Evolutionary conservation across 2,329 filamentous ascomycete genomes (phyloP), one percentile per base, ranked within the genome.

Genomic region (Botrytis byssoidea): DNA sequence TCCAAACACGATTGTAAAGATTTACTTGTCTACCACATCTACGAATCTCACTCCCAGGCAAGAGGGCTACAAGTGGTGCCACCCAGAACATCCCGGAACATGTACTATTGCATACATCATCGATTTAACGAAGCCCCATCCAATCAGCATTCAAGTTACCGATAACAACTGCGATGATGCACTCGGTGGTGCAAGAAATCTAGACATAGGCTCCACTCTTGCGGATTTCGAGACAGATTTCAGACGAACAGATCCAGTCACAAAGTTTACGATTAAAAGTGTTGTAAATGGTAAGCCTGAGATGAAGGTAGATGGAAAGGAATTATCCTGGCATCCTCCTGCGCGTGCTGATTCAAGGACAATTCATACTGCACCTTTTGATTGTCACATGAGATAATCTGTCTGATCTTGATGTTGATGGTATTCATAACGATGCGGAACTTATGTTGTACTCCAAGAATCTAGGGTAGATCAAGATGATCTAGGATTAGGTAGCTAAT

Each of bases 51-150:
- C 22, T 55, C 25, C 10, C 6, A 51, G 65, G 37, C 65, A 67
- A 55, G 46, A 22, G 29, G 65, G 46, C 32, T 55, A 55, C 25
- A n/a, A 9, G 8, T 51, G 37, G 22, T 67, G 65, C 65, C 32
- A 40, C 35, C 5, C 46, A n/a, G 22, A 55, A 7, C 14, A 6
- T 20, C 32, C 6, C 37, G 65, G 46, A 67, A 67, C 14, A 55
- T 67, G 65, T 29, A 67, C 25, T 35, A 14, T 67, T 16, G 46
- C 46, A 55, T 67, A 67, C 8, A 55, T 67, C 16, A n/a, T 67
- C 1, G 18, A 40, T 16, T 9, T 1, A 10, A 37, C 25, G 10
- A 35, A n/a, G 2, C 1, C 20, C 12, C 32, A 16, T 46, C 65
- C 65, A 55, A 25, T 55, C 4, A n/a, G 8, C 9, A 37, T 67